Evolutionary conservation across 352 stramenopile genomes (phyloP), one percentile per base, ranked within the genome.

Genomic region (Phytophthora pinifolia): DNA sequence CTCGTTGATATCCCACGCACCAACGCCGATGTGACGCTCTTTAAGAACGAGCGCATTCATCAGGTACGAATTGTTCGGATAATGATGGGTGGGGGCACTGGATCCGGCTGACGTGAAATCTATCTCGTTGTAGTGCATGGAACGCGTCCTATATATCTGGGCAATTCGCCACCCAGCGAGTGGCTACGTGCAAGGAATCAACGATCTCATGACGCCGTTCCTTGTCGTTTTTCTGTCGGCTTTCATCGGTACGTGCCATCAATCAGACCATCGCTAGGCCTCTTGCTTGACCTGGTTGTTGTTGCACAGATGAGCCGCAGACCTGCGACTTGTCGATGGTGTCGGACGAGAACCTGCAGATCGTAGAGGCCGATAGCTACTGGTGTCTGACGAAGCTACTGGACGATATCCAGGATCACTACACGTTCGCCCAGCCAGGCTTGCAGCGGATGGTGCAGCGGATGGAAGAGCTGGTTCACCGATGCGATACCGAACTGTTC

Each of bases 181-280:
- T 59, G 94, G 92, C 45, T 99, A 99, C 74, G 98, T 99, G 29
- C 96, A 99, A 71, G 98, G 98, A 36, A 99, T 99, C 59, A 99
- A 99, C 71, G 98, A 99, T 74, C 70, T 99, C 32, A 85, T 98
- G 20, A 98, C 96, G 22, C 96, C 97, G 0, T 96, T 99, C 44
- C 74, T 99, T 59, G 79, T 98, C 15, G 97, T 99, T 8, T 99
- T 99, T 75, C 76, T 98, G 20, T 92, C 83, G n/a, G 60, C 66
- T 46, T 91, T 77, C 50, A 68, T 88, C 48, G 83, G 83, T 92
- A 66, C 48, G 70, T 50, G 48, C 7, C 8, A 56, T 27, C 22
- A 27, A 27, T 27, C 22, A 27, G 22, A 27, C 22, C 22, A 36
- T 9, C 15, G 3, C 36, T 46, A 9, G 20, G 2, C 7, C n/a